A percentile compares a stretch with the other conserved stretches of the same genome.
phyloP scores from a whole-genome alignment of 306 rosid species.

The Parietaria judaica region DNA sequence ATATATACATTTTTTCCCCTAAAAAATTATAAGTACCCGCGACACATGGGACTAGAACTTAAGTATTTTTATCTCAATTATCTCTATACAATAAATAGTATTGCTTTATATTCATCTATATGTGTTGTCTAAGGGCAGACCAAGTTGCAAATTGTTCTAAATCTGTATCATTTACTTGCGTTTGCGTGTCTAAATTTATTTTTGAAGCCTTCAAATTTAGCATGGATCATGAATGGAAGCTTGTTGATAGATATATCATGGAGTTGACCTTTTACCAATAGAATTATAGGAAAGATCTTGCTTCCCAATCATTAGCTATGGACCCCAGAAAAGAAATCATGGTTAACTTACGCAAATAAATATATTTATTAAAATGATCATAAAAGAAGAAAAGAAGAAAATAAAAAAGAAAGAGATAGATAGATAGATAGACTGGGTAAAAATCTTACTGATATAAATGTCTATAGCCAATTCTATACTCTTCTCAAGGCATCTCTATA shows the following conservation, averaged over 20 bases:
- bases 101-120: background rate
- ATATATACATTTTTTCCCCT: no score
- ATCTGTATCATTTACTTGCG: slow-evolving; percentile 12
- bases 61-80: no score
- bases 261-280: slow-evolving; percentile 19
- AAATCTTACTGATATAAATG: no score
- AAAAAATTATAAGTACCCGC: no score
- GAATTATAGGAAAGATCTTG: slow-evolving; percentile 19
- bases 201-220: slow-evolving; percentile 15
- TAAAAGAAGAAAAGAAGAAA: background rate
- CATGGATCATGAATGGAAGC: slow-evolving; percentile 12
- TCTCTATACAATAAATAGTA: background rate
- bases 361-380: background rate
- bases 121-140: slow-evolving; percentile 11
- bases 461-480: no score
- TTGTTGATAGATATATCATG: slow-evolving; percentile 11
- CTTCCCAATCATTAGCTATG: slow-evolving; percentile 32
- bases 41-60: no score
- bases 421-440: no score
- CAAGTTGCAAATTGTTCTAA: slow-evolving; percentile 28
- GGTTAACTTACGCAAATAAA: background rate
- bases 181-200: slow-evolving; percentile 18
- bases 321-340: slow-evolving; percentile 22
- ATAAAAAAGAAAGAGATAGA: no score
- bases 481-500: no score